phyloP scores from a whole-genome alignment of 2,329 filamentous ascomycete species.

The Aureobasidium sp. region DNA sequence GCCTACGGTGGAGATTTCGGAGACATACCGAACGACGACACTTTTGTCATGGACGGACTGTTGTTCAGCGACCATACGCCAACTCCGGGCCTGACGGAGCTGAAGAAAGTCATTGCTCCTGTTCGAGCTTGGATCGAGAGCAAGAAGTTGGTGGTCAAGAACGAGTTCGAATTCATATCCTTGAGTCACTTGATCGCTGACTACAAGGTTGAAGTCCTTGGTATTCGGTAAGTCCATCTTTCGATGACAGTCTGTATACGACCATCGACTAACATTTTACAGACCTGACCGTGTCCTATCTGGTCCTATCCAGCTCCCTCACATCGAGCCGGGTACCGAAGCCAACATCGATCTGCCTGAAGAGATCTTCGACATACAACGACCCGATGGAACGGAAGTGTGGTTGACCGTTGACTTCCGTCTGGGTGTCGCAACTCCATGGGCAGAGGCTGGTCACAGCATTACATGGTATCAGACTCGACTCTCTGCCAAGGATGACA shows the following conservation, averaged over 20 bases:
- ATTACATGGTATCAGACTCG: slow-evolving; percentile 19
- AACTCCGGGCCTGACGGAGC: slow-evolving; percentile 33
- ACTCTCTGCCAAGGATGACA: slow-evolving; percentile 7
- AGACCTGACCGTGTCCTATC: slow-evolving; percentile 66
- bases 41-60: slow-evolving; percentile 39
- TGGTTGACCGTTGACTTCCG: slow-evolving; percentile 40
- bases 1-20: slow-evolving; percentile 38
- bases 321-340: not conserved
- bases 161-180: slow-evolving; percentile 24
- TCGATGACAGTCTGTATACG: not conserved
- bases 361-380: not conserved
- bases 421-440: slow-evolving; percentile 36
- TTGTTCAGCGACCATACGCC: slow-evolving; percentile 34
- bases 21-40: slow-evolving; percentile 32
- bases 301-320: slow-evolving; percentile 50
- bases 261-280: not conserved
- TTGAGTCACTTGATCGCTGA: slow-evolving; percentile 9
- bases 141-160: slow-evolving; percentile 20
- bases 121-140: slow-evolving; percentile 19
- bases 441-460: slow-evolving; percentile 27
- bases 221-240: not conserved
- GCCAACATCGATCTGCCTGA: slow-evolving; percentile 2
- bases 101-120: slow-evolving; percentile 37
- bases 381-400: slow-evolving; percentile 27
- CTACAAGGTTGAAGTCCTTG: slow-evolving; percentile 5